Evolutionary conservation across 139 green algal species (phyloP).

Genomic region (Medakamo hakoo): DNA sequence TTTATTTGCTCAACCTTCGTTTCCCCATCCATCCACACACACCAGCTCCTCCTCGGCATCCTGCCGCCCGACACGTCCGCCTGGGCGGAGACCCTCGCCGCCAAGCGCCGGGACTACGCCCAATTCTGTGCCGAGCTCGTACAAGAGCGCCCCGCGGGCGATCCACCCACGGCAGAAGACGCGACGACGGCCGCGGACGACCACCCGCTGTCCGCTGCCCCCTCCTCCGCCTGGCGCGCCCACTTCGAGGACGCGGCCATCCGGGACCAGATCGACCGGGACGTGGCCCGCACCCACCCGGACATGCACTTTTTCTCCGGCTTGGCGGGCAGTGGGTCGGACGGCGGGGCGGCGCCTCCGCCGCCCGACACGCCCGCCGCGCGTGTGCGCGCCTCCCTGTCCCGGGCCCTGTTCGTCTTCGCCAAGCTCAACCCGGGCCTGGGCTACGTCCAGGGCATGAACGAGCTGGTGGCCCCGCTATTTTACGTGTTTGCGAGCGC

Average conservation of each 20-base stretch:
- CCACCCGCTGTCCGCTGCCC: constrained; percentile 57
- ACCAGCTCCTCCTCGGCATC: constrained; percentile 70
- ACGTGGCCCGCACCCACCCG: constrained; percentile 88
- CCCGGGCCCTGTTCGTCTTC: constrained; percentile 81
- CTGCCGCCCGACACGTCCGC: constrained; percentile 43
- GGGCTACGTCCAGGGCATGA: constrained; percentile 95
- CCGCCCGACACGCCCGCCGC: background rate
- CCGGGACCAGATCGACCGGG: constrained; percentile 79
- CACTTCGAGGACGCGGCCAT: constrained; percentile 79
- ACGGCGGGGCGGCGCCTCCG: constrained; percentile 1
- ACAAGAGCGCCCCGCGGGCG: too few relatives aligned
- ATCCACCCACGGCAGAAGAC: background rate
- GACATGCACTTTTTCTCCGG: constrained; percentile 92
- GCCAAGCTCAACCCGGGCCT: constrained; percentile 95
- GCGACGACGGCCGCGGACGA: constrained; percentile 25
- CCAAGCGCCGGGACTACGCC: constrained; percentile 57
- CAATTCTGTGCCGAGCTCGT: constrained; percentile 55
- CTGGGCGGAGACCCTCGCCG: constrained; percentile 39
- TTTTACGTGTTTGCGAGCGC: constrained; percentile 66
- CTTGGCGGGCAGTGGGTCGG: constrained; percentile 6
- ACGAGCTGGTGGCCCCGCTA: constrained; percentile 85
- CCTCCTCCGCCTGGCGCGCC: constrained; percentile 47
- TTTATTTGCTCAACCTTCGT: too few relatives aligned
- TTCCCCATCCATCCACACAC: too few relatives aligned
- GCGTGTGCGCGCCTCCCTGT: constrained; percentile 22